These are phyloP conservation scores for Aspergillus bombycis DNA, from an alignment of 2,329 filamentous ascomycete species.

Conservation along the genomic window DNA sequence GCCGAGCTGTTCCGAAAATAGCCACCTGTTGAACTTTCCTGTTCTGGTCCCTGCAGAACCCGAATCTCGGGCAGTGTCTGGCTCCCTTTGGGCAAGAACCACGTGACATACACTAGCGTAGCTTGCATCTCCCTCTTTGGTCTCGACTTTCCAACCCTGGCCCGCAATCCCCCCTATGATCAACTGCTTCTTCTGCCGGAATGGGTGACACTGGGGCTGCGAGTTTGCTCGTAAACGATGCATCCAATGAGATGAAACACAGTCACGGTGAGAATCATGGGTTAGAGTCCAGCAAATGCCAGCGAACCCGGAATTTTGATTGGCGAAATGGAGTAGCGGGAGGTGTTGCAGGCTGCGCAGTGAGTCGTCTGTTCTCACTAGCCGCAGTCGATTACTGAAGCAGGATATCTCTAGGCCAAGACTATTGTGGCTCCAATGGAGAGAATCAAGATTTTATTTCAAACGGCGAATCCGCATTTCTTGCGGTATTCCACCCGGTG, in stretches of 20 bases:
- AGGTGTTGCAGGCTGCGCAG: constrained; percentile 87
- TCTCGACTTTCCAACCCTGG: no score
- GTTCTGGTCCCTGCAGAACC: no score
- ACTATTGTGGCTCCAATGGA: constrained; percentile 94
- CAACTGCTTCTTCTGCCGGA: neutral
- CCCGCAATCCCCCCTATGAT: no score
- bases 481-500: constrained; percentile 89
- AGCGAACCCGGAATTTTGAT: neutral
- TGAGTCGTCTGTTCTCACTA: constrained; percentile 52
- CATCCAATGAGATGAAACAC: neutral
- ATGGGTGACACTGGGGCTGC: neutral
- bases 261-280: neutral
- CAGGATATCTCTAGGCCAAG: constrained; percentile 69
- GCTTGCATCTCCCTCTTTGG: no score
- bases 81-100: no score
- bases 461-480: constrained; percentile 91
- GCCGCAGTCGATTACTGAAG: neutral
- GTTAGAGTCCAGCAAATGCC: neutral
- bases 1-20: no score
- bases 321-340: constrained; percentile 77
- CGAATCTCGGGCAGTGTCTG: no score
- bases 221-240: no score
- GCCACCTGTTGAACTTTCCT: no score
- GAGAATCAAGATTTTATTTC: constrained; percentile 97
- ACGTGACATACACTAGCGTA: no score